Percentiles rank a stretch among this genome's conserved stretches.
Conservation (phyloP, 106 monocot species). For the Cymbidium sinense region DNA sequence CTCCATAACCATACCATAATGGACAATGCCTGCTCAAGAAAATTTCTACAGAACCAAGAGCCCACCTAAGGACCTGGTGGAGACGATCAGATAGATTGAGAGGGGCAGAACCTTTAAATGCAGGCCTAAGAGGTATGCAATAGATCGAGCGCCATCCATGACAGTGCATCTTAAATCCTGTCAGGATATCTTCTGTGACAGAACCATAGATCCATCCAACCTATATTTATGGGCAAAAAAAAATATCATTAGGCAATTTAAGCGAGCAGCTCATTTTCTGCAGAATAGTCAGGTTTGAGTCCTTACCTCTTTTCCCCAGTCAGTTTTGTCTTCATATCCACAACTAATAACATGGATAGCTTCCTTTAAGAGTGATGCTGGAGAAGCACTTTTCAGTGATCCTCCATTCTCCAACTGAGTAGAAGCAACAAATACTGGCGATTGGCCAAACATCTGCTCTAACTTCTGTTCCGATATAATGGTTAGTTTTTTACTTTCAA, state of each 20-base stretch:
- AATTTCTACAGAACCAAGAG: conserved; percentile 52
- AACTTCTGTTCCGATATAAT: conserved; percentile 37
- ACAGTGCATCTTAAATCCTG: conserved; percentile 55
- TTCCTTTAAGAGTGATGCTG: conserved; percentile 57
- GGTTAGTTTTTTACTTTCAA: conserved; percentile 22
- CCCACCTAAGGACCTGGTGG: conserved; percentile 51
- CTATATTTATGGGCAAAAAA: conserved; percentile 17
- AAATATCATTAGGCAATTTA: background rate
- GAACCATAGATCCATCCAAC: conserved; percentile 50
- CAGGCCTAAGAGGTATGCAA: conserved; percentile 39
- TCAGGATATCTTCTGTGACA: conserved; percentile 39
- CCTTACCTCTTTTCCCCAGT: conserved; percentile 51
- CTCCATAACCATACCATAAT: conserved; percentile 51
- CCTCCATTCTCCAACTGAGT: conserved; percentile 56
- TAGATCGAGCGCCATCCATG: conserved; percentile 49
- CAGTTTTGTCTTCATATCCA: conserved; percentile 61
- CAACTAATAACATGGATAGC: conserved; percentile 63
- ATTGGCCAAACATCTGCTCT: conserved; percentile 63
- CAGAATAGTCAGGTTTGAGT: background rate
- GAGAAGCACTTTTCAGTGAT: conserved; percentile 36
- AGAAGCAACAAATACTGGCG: conserved; percentile 62
- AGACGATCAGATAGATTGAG: conserved; percentile 55
- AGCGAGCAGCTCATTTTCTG: background rate
- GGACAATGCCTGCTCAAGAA: conserved; percentile 34
- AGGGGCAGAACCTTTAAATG: conserved; percentile 52